Base-by-base conservation (phyloP, 2,329 filamentous ascomycete genomes). In the Xylaria sp. region DNA sequence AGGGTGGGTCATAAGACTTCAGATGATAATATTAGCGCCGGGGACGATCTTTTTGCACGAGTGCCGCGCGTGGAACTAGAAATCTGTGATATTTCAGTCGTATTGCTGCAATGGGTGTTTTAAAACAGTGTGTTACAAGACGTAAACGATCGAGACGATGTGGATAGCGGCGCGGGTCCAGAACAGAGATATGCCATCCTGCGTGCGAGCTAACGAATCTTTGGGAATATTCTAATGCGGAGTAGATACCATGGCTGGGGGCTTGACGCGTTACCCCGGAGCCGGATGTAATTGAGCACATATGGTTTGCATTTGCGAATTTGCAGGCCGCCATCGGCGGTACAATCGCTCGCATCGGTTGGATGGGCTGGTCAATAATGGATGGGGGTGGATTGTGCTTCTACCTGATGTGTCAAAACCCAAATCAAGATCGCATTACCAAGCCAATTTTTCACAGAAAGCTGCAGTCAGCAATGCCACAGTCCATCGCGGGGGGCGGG, bases 401-500 rank as follows among this genome's bases (percentile, higher is more conserved):
- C 64, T 54, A 60, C 63, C 55, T 48, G 55, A 39, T 53, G 62
- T 64, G 51, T 24, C 6, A 55, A 57, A 63, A 64, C 55, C 54
- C 55, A 42, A 67, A 61, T 50, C 34, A 48, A 48, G 59, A 69
- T 67, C 27, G 64, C 61, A 63, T 50, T 45, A 48, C 53, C 47
- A 58, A 61, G 27, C 50, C 56, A 67, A 14, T 45, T 24, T 59
- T 56, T 55, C 32, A 30, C 48, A 48, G 3, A n/a, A 48, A n/a
- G 45, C 21, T 69, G 70, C 69, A 68, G 69, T 70, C 36, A 69
- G 67, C 64, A 69, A 57, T 32, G 19, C 24, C 62, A 67, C 36
- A 14, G 56, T 47, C 47, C 17, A n/a, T 55, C 39, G 54, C 60
- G 36, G 61, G 61, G 56, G 61, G 30, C 32, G 56, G 32, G 50